Conservation (phyloP, 208 protist species). For the Phytomonas francai region DNA sequence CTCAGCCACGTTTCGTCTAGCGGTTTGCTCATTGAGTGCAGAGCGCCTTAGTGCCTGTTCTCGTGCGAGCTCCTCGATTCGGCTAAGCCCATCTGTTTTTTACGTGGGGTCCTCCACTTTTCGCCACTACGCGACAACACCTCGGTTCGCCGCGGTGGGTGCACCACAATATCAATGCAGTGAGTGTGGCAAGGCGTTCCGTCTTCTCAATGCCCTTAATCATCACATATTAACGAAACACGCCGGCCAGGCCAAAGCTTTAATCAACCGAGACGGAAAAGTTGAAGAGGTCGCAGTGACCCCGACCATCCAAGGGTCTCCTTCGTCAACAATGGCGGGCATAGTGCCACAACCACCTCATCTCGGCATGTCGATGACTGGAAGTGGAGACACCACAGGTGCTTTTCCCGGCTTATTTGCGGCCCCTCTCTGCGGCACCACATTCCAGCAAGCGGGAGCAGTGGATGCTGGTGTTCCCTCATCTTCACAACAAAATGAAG, state of each 20-base stretch:
- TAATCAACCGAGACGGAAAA: constrained; percentile 47
- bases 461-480: not conserved
- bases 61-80: not conserved
- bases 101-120: not conserved
- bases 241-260: constrained; percentile 54
- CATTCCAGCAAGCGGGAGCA: not conserved
- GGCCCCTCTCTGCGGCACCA: not conserved
- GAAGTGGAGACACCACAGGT: not conserved
- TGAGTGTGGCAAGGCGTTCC: constrained; percentile 78
- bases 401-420: not conserved
- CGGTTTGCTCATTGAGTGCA: not conserved
- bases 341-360: not conserved
- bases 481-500: not conserved
- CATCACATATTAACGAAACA: constrained; percentile 88
- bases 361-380: constrained; percentile 5
- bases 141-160: constrained; percentile 4
- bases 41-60: not conserved
- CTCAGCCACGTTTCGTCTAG: not conserved
- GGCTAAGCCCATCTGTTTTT: not conserved
- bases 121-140: not conserved
- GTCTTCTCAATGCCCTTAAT: constrained; percentile 78
- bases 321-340: constrained; percentile 7
- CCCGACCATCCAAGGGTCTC: constrained; percentile 14
- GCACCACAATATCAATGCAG: constrained; percentile 57
- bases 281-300: constrained; percentile 28